phyloP scores from a whole-genome alignment of 495 filamentous ascomycete species.

The Pseudevernia furfuracea region DNA sequence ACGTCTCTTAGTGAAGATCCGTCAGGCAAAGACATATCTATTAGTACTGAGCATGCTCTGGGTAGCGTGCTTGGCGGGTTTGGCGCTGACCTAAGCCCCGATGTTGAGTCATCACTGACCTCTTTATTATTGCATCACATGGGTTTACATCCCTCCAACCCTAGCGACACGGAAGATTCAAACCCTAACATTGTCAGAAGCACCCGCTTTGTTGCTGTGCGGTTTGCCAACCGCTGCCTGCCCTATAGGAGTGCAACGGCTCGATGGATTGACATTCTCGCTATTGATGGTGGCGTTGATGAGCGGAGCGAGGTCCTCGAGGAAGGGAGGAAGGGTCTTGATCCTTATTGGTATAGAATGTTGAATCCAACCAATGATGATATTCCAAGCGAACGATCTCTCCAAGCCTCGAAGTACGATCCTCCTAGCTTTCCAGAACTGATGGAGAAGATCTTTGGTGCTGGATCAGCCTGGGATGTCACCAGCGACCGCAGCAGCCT shows the following conservation, averaged over 20 bases:
- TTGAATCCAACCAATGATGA: slow-evolving; percentile 44
- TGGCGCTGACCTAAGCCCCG: slow-evolving; percentile 37
- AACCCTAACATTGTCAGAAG: slow-evolving; percentile 48
- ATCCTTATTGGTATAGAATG: slow-evolving; percentile 70
- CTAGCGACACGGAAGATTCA: slow-evolving; percentile 39
- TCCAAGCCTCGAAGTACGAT: slow-evolving; percentile 33
- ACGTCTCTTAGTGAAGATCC: slow-evolving; percentile 72
- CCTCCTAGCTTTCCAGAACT: slow-evolving; percentile 42
- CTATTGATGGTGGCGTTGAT: slow-evolving; percentile 52
- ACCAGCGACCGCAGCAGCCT: slow-evolving; percentile 26
- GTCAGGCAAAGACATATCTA: slow-evolving; percentile 61
- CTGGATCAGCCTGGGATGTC: slow-evolving; percentile 23
- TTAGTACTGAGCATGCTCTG: slow-evolving; percentile 84
- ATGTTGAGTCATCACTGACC: slow-evolving; percentile 44
- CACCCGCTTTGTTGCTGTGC: slow-evolving; percentile 71
- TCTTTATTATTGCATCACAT: slow-evolving; percentile 61
- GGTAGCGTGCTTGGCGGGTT: slow-evolving; percentile 64
- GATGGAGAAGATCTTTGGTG: slow-evolving; percentile 23
- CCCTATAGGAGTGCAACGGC: slow-evolving; percentile 69
- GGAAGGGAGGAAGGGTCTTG: slow-evolving; percentile 81
- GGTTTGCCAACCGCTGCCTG: slow-evolving; percentile 86
- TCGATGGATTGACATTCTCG: slow-evolving; percentile 82
- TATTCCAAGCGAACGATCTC: slow-evolving; percentile 18
- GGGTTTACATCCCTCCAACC: slow-evolving; percentile 35
- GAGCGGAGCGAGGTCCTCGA: slow-evolving; percentile 77